Evolutionary conservation across 2,329 filamentous ascomycete genomes (phyloP), one percentile per base, ranked within the genome.

Genomic region (Myriosclerotinia duriaeana): DNA sequence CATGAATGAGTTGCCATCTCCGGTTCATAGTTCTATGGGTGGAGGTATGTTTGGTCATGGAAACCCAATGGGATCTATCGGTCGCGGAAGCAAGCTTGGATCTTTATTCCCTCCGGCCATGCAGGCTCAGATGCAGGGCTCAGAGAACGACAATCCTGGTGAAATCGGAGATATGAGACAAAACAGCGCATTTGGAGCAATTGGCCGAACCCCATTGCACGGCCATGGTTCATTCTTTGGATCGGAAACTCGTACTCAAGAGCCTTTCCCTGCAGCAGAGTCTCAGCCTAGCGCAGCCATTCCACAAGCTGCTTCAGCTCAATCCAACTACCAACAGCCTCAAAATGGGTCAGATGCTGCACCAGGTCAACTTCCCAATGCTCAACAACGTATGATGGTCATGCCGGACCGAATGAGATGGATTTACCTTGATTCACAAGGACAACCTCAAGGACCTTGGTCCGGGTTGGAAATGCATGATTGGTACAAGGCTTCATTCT

Each of bases 321-420:
- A 70, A 64, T 69, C 69, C 52, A 73, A 67, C 58, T 76, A 73
- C 63, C 76, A 73, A 66, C 76, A 72, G 69, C 72, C 71, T 30
- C 76, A 75, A 70, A 70, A 67, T 66, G 72, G 73, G 30, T 76
- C 72, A 17, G 82, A 85, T 30, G 82, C 86, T 17, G 83, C 86
- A n/a, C 81, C 87, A 7, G 85, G 85, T 59, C 89, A 93, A 70
- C 85, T 92, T 59, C 87, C 88, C 38, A 80, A 85, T 58, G 80
- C 86, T 38, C 89, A 91, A 74, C 87, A 90, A 70, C 89, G 92
- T 20, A 93, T 90, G 54, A 98, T 99, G 93, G 94, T 99, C 6
- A 98, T 99, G 95, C 95, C 95, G 2, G 95, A 99, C 77, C 86
- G 96, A 17, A 99, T 99, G 93, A 86, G 94, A 73, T 99, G 95